Base-by-base conservation (phyloP, 1,284 basidiomycete species). In the Polyporus tsugae region DNA sequence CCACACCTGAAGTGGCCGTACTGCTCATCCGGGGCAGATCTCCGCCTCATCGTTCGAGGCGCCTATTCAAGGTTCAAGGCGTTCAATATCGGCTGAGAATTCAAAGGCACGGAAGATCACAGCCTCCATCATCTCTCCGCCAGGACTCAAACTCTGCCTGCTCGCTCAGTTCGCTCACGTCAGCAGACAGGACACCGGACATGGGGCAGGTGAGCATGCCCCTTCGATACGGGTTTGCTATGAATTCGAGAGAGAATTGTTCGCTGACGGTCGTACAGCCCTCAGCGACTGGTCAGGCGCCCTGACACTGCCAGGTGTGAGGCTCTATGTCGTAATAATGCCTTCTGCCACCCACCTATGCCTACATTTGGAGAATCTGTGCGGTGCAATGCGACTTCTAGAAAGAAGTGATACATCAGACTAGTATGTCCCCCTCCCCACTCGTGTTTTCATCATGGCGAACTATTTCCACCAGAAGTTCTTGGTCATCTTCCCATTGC, bases 401-500 rank as follows among this genome's bases (percentile, higher is more conserved):
- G 68, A 73, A 70, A 49, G 59, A 46, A 15, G 25, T 4, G 6
- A 22, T 29, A 22, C 29, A 59, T 59, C 71, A 66, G 44, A 60
- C 66, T 66, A 29, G 70, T 66, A 72, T 63, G 22, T 52, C 44
- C 62, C 42, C 61, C 60, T 63, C 66, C 58, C 62, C 62, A 65
- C 72, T 72, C 73, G 68, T 73, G 72, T 69, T 67, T 70, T 63
- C 69, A 66, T 68, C 73, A 71, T 73, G 72, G 41, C 53, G 35
- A 36, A 17, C 49, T 41, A 1, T 41, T 69, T 70, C 69, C 63
- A 72, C 71, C 67, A 69, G 69, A 72, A 70, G 70, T 66, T 60
- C 64, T 39, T n/a, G 49, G 9, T 49, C 64, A 55, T 39, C 60
- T 52, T 11, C 49, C 65, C 66, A 46, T 64, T 69, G 65, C 71